These are phyloP conservation scores for Solanum etuberosum DNA, from an alignment of 257 asterid species.

Conservation along the genomic window DNA sequence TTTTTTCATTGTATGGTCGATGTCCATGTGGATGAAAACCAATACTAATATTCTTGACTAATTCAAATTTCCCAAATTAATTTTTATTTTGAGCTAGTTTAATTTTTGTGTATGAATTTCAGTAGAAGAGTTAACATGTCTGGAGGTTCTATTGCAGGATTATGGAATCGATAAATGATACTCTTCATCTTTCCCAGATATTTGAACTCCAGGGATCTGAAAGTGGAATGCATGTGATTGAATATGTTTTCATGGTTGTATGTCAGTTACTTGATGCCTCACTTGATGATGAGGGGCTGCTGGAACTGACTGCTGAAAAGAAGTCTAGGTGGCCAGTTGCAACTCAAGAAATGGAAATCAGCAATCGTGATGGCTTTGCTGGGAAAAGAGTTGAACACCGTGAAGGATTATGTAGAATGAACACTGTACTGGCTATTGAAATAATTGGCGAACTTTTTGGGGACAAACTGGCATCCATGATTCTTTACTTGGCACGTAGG, in stretches of 20 bases:
- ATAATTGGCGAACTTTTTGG: slow-evolving; percentile 66
- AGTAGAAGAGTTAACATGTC: slow-evolving; percentile 1
- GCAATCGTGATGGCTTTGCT: slow-evolving; percentile 43
- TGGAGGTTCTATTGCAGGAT: slow-evolving; percentile 51
- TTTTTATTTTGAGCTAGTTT: not conserved
- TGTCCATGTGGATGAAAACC: not conserved
- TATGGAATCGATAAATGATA: slow-evolving; percentile 73
- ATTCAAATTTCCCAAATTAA: not conserved
- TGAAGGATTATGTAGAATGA: slow-evolving; percentile 51
- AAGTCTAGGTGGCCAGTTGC: slow-evolving; percentile 65
- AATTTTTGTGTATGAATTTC: not conserved
- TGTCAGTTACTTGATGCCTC: slow-evolving; percentile 94
- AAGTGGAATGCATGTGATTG: slow-evolving; percentile 66
- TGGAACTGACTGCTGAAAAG: slow-evolving; percentile 69
- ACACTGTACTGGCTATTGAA: slow-evolving; percentile 74
- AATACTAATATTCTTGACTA: not conserved
- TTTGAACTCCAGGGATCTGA: slow-evolving; percentile 62
- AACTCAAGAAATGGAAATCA: slow-evolving; percentile 72
- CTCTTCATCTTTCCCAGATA: slow-evolving; percentile 50
- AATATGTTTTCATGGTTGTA: slow-evolving; percentile 51
- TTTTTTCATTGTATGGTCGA: not conserved
- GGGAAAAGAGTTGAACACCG: slow-evolving; percentile 50
- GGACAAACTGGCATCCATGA: slow-evolving; percentile 52
- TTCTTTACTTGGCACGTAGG: slow-evolving; percentile 70
- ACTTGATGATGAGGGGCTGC: slow-evolving; percentile 79